phyloP scores from a whole-genome alignment of 108 stramenopile species.

The Skeletonema potamos region DNA sequence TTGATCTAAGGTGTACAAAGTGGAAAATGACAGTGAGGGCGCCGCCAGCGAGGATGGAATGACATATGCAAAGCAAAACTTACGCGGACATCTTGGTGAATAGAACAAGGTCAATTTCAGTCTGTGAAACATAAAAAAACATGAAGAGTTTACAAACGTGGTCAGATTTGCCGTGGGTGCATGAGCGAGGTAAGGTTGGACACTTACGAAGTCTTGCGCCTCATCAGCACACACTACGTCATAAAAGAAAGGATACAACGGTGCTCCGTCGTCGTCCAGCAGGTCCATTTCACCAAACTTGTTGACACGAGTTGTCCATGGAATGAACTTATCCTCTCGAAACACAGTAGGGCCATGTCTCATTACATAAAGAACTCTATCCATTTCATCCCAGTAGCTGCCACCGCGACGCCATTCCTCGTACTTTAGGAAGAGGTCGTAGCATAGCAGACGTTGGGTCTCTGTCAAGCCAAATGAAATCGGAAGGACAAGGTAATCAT shows the following conservation, averaged over 20 bases:
- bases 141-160: not conserved
- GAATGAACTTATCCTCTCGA: slow-evolving; percentile 5
- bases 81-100: slow-evolving; percentile 8
- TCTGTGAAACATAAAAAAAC: not conserved
- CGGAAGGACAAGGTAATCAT: slow-evolving; percentile 1
- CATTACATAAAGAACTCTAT: slow-evolving; percentile 14
- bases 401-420: not conserved
- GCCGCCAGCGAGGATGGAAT: not conserved
- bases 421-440: slow-evolving; percentile 1
- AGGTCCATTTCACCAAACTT: slow-evolving; percentile 9
- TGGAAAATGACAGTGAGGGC: not conserved
- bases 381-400: slow-evolving; percentile 8
- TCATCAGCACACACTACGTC: slow-evolving; percentile 11
- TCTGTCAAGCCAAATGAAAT: slow-evolving; percentile 1
- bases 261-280: slow-evolving; percentile 6
- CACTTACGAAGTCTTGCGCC: slow-evolving; percentile 9
- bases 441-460: not conserved
- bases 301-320: slow-evolving; percentile 2
- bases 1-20: not conserved
- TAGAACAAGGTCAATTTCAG: slow-evolving; percentile 3
- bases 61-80: not conserved
- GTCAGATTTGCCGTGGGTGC: not conserved
- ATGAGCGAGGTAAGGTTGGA: not conserved
- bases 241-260: slow-evolving; percentile 13
- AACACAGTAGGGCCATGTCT: slow-evolving; percentile 1